Evolutionary conservation across 78 protist species (phyloP).

Genomic region (Dictyostelium capitatum): DNA sequence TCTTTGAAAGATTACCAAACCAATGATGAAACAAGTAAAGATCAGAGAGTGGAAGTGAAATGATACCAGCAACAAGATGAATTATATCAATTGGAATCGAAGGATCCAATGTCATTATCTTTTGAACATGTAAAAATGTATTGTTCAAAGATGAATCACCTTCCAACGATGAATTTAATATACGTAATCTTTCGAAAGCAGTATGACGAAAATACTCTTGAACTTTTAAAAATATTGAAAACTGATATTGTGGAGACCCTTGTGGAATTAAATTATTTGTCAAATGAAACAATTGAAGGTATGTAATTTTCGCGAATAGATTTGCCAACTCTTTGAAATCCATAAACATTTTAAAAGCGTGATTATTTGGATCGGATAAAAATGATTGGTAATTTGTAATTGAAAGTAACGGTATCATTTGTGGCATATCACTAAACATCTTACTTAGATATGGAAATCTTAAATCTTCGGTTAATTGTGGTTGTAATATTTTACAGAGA

Average conservation of each 20-base stretch:
- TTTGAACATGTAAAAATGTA: conserved; percentile 36
- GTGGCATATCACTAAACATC: conserved; percentile 83
- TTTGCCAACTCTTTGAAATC: conserved; percentile 77
- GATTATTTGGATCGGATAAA: conserved; percentile 47
- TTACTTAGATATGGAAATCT: conserved; percentile 57
- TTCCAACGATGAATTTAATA: neutral
- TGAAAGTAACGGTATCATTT: conserved; percentile 43
- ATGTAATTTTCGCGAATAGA: conserved; percentile 32
- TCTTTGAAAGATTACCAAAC: conserved; percentile 60
- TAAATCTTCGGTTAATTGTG: conserved; percentile 51
- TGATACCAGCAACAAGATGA: conserved; percentile 67
- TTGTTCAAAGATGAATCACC: neutral
- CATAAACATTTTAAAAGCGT: conserved; percentile 71
- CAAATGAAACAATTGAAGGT: conserved; percentile 68
- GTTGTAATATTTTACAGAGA: conserved; percentile 51
- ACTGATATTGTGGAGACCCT: conserved; percentile 74
- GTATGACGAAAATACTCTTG: conserved; percentile 62
- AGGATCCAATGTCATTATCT: conserved; percentile 62
- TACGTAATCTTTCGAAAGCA: conserved; percentile 24
- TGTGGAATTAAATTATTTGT: conserved; percentile 85
- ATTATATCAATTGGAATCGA: conserved; percentile 73
- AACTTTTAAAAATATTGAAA: conserved; percentile 40
- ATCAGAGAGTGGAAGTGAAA: conserved; percentile 55
- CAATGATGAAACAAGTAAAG: conserved; percentile 50
- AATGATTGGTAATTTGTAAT: conserved; percentile 5